Evolutionary conservation across 352 stramenopile genomes (phyloP).

Genomic region (Globisporangium orthogonon): DNA sequence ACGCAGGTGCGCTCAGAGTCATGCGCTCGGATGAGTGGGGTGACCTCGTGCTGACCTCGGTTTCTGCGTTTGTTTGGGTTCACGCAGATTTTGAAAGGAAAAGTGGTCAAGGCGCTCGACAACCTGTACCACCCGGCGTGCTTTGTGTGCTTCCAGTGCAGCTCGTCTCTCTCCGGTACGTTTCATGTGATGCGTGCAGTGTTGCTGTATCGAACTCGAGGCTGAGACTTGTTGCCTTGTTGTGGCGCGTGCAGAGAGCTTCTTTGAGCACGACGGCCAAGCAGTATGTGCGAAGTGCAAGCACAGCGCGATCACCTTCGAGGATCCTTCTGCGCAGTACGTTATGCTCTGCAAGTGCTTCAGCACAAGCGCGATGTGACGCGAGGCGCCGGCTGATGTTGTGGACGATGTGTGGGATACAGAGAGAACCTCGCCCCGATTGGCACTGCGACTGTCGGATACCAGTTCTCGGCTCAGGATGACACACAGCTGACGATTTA

Average conservation of each 20-base stretch:
- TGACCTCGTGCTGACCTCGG: neutral
- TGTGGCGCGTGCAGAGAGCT: slow-evolving; percentile 48
- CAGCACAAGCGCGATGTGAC: no score
- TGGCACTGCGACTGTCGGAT: slow-evolving; percentile 52
- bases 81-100: slow-evolving; percentile 61
- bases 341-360: slow-evolving; percentile 7
- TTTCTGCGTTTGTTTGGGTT: neutral
- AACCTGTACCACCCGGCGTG: slow-evolving; percentile 82
- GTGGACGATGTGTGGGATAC: neutral
- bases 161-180: slow-evolving; percentile 63
- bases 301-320: slow-evolving; percentile 55
- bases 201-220: slow-evolving; percentile 2
- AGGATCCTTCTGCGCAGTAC: slow-evolving; percentile 37
- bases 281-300: slow-evolving; percentile 78
- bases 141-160: slow-evolving; percentile 79
- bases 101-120: slow-evolving; percentile 81
- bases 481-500: slow-evolving; percentile 81
- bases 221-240: neutral
- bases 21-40: neutral
- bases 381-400: neutral
- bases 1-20: slow-evolving; percentile 29
- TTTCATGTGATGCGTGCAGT: neutral
- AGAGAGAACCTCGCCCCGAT: slow-evolving; percentile 50
- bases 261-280: slow-evolving; percentile 74
- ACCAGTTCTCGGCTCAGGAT: slow-evolving; percentile 73